Percentiles rank a stretch among this genome's conserved stretches.
phyloP scores from a whole-genome alignment of 2,329 filamentous ascomycete genomes.

The Macrophomina tecta region DNA sequence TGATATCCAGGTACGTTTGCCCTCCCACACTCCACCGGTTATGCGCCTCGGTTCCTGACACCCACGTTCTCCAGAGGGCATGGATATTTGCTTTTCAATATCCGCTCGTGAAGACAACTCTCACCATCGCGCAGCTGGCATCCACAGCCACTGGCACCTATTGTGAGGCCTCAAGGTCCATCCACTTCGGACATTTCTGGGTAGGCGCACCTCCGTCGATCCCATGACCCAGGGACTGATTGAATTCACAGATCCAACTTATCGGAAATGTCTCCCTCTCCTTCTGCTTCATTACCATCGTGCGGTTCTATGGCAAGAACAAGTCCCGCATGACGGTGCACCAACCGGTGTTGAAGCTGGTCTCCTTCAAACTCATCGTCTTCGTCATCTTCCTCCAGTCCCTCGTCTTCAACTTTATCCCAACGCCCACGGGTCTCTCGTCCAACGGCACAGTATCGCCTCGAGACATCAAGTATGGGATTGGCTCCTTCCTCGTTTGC shows the following conservation, averaged over 20 bases:
- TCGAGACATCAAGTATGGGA: slow-evolving; percentile 37
- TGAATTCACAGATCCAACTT: slow-evolving; percentile 35
- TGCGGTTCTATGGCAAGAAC: slow-evolving; percentile 34
- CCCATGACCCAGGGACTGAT: slow-evolving; percentile 20
- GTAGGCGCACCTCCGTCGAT: slow-evolving; percentile 30
- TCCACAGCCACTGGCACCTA: slow-evolving; percentile 35
- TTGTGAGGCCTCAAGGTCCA: slow-evolving; percentile 28
- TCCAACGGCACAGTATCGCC: slow-evolving; percentile 13
- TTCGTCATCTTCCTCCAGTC: slow-evolving; percentile 36
- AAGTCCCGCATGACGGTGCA: slow-evolving; percentile 29
- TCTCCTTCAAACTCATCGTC: slow-evolving; percentile 39
- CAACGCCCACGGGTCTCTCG: slow-evolving; percentile 29
- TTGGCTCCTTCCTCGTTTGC: slow-evolving; percentile 34
- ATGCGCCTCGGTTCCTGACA: background rate
- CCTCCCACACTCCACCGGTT: slow-evolving; percentile 25
- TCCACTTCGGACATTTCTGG: slow-evolving; percentile 12
- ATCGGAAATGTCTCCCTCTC: slow-evolving; percentile 30
- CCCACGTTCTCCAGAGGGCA: slow-evolving; percentile 28
- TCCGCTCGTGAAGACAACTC: slow-evolving; percentile 34
- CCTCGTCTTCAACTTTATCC: slow-evolving; percentile 36
- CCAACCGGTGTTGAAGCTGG: slow-evolving; percentile 33
- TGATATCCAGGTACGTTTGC: background rate
- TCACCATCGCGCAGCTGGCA: slow-evolving; percentile 33
- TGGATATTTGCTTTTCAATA: slow-evolving; percentile 40
- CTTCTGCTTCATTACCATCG: slow-evolving; percentile 33